Base-by-base conservation (phyloP, 306 rosid species). In the Quercus wislizeni region DNA sequence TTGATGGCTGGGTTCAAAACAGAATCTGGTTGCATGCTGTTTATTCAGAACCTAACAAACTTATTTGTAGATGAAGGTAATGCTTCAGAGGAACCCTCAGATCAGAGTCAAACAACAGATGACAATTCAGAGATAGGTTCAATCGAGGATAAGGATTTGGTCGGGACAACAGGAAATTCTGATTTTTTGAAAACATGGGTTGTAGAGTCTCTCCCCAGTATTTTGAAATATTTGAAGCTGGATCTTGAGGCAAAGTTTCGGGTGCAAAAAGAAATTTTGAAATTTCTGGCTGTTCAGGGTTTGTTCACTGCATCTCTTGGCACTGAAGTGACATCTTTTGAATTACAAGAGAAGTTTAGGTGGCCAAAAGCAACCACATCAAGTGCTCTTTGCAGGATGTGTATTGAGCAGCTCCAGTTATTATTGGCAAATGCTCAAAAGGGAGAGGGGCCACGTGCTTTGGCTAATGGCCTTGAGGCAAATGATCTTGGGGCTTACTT, bases 21-120 rank as follows among this genome's bases (percentile, higher is more conserved):
- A 6, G 96, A 91, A 83, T 75, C 92, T 21, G 98, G 98, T 56
- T 93, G 97, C 86, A 84, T 90, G 89, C 90, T 93, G 77, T 95
- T 91, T 78, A 81, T 93, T 89, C 98, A 93, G 83, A 93, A 86
- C 84, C 87, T 95, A 46, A 78, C 78, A 72, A 87, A 90, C 84
- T 83, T 93, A 85, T 95, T 95, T 78, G 91, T 95, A 55, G 94
- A 95, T 83, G 99, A 93, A 84, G 89, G 88, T 75, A 90, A 87
- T 83, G 80, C 86, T 77, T 74, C 76, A 5, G 99, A 95, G 81
- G 99, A 95, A 85, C 99, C 99, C 76, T 95, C 98, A 25, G 99
- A 95, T 77, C 99, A 93, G 86, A 93, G 99, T 86, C 96, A 93
- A 88, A 95, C 98, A 74, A 93, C 98, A 51, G 97, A 95, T 86